Evolutionary conservation across 2,329 filamentous ascomycete species (phyloP).

Genomic region (Diaporthe australafricana): DNA sequence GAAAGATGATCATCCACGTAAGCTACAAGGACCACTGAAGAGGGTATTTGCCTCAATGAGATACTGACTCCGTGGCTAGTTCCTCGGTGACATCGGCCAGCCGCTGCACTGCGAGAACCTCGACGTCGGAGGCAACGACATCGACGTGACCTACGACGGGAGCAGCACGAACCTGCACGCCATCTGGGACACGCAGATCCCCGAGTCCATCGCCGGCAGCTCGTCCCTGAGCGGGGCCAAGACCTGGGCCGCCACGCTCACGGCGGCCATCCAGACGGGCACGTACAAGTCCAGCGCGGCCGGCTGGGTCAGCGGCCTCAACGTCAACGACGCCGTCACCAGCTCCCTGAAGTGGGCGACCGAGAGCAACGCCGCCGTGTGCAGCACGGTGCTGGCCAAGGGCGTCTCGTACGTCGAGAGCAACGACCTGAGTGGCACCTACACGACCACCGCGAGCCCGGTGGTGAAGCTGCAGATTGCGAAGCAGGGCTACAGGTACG

Average conservation of each 20-base stretch:
- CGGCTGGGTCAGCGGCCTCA: constrained; percentile 50
- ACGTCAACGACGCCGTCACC: constrained; percentile 46
- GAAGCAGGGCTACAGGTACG: constrained; percentile 53
- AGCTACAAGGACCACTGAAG: constrained; percentile 35
- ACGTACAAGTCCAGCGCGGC: constrained; percentile 49
- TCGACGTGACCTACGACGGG: constrained; percentile 63
- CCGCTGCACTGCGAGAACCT: constrained; percentile 65
- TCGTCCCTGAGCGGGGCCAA: constrained; percentile 49
- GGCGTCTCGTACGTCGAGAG: constrained; percentile 52
- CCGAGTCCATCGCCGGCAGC: constrained; percentile 56
- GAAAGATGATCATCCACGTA: constrained; percentile 47
- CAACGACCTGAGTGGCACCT: constrained; percentile 53
- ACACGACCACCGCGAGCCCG: constrained; percentile 52
- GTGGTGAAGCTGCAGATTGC: constrained; percentile 57
- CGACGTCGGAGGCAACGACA: constrained; percentile 65
- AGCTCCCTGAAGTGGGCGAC: constrained; percentile 53
- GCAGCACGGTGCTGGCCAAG: constrained; percentile 54
- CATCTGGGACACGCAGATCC: constrained; percentile 71
- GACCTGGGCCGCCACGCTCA: constrained; percentile 52
- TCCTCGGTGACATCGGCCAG: constrained; percentile 67
- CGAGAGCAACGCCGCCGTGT: constrained; percentile 56
- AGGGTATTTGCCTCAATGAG: background rate
- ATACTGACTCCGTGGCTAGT: constrained; percentile 49
- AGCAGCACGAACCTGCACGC: constrained; percentile 68
- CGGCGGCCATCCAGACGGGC: constrained; percentile 51